Evolutionary conservation across 2,329 filamentous ascomycete species (phyloP).

Genomic region (Aphanoascus verrucosus): DNA sequence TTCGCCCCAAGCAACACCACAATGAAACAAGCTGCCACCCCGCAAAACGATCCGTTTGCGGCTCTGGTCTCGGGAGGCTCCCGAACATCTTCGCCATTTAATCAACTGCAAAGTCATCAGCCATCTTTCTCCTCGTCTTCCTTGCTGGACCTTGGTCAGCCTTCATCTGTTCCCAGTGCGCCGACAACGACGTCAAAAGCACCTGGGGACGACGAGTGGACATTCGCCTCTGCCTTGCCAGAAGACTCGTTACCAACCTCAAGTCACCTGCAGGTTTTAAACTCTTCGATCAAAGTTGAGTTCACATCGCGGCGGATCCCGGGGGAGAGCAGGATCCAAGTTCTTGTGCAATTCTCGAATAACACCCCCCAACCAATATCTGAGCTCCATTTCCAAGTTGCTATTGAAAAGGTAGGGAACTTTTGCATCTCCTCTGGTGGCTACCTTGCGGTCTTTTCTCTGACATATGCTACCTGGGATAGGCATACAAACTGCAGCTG

Average conservation of each 20-base stretch:
- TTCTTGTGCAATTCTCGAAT: slow-evolving; percentile 77
- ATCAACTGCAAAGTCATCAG: slow-evolving; percentile 20
- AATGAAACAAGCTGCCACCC: slow-evolving; percentile 29
- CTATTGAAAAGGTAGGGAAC: slow-evolving; percentile 71
- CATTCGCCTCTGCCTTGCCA: slow-evolving; percentile 78
- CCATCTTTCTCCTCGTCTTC: slow-evolving; percentile 22
- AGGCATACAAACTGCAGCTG: slow-evolving; percentile 73
- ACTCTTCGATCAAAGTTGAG: slow-evolving; percentile 59
- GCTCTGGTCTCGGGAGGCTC: slow-evolving; percentile 44
- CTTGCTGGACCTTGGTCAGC: slow-evolving; percentile 26
- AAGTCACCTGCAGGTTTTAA: slow-evolving; percentile 57
- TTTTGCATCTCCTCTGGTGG: neutral
- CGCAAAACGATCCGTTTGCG: slow-evolving; percentile 50
- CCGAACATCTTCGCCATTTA: slow-evolving; percentile 37
- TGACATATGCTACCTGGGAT: slow-evolving; percentile 13
- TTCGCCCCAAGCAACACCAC: slow-evolving; percentile 26
- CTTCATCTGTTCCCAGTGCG: slow-evolving; percentile 18
- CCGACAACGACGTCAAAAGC: slow-evolving; percentile 28
- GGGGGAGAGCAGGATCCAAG: slow-evolving; percentile 50
- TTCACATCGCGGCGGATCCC: slow-evolving; percentile 55
- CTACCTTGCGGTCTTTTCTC: neutral
- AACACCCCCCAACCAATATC: slow-evolving; percentile 58
- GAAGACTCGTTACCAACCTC: slow-evolving; percentile 47
- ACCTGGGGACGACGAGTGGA: slow-evolving; percentile 80
- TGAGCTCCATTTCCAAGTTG: slow-evolving; percentile 81